Evolutionary conservation across 305 asterid species (phyloP).

Genomic region (Rubia peregrina): DNA sequence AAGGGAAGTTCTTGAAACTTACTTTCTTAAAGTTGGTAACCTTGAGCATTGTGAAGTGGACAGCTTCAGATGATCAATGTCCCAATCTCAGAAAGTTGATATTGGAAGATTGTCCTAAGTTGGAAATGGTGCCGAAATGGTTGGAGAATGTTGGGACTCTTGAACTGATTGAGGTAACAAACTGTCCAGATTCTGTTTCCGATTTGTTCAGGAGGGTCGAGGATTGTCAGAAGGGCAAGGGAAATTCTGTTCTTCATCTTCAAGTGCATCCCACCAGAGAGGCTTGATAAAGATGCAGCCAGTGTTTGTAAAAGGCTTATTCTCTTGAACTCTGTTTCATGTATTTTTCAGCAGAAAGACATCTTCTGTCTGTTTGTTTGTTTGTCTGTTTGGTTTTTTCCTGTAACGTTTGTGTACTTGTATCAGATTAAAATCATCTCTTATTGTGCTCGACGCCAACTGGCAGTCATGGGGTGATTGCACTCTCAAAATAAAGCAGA

Average conservation of each 20-base stretch:
- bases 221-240: neutral
- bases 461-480: no score
- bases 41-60: neutral
- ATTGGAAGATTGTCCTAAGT: neutral
- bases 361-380: neutral
- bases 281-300: neutral
- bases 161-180: neutral
- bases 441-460: no score
- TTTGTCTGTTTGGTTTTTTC: no score
- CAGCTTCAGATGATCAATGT: neutral
- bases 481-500: no score
- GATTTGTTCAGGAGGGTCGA: neutral
- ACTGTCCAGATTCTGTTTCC: neutral
- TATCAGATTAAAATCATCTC: no score
- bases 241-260: neutral
- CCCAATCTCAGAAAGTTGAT: neutral
- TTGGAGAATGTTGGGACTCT: neutral
- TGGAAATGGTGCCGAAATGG: neutral
- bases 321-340: neutral
- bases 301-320: neutral
- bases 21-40: neutral
- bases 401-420: no score
- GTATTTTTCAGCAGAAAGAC: neutral
- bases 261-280: neutral
- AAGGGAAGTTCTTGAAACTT: neutral